Percentiles rank a stretch among this genome's conserved stretches.
Conservation (phyloP, 495 filamentous ascomycete species). For the Neurospora discreta region DNA sequence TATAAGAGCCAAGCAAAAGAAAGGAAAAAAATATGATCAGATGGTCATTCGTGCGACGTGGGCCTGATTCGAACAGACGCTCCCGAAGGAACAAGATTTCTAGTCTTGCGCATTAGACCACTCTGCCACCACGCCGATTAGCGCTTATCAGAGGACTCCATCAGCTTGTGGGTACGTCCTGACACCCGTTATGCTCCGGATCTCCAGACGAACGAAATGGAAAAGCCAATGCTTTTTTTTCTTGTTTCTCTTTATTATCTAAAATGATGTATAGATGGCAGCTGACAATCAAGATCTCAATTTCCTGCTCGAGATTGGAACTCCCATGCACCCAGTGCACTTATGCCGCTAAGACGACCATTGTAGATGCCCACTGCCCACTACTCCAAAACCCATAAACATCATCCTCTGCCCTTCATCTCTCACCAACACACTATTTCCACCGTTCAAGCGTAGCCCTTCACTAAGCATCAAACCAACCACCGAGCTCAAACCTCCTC, state of each 20-base stretch:
- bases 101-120: neutral
- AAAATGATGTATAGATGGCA: neutral
- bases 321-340: neutral
- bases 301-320: neutral
- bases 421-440: neutral
- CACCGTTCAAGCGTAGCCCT: neutral
- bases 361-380: neutral
- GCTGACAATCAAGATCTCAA: neutral
- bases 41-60: neutral
- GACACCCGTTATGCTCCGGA: too few relatives aligned
- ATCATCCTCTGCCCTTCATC: neutral
- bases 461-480: slow-evolving; percentile 7
- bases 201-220: neutral
- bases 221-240: neutral
- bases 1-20: too few relatives aligned
- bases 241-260: too few relatives aligned
- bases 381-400: neutral
- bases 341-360: neutral
- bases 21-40: neutral
- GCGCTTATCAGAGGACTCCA: neutral
- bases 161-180: too few relatives aligned
- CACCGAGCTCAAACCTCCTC: slow-evolving; percentile 10
- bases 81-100: too few relatives aligned
- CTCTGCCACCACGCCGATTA: neutral
- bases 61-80: neutral